phyloP scores from a whole-genome alignment of 2,329 filamentous ascomycete genomes.

The Diaporthe sp. region DNA sequence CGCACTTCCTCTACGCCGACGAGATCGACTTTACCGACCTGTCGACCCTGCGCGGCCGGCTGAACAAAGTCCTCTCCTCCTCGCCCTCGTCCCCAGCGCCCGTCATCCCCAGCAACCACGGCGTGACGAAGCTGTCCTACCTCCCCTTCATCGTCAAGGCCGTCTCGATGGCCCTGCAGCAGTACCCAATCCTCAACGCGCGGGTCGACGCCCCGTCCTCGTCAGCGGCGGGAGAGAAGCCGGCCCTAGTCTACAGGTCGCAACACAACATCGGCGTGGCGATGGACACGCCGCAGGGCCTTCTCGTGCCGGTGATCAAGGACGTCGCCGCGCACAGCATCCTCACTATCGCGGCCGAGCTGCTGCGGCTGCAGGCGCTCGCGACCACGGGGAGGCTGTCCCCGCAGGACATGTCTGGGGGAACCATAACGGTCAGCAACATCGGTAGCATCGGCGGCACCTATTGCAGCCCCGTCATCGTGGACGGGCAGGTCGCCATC shows the following conservation, averaged over 20 bases:
- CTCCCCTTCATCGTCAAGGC: constrained; percentile 97
- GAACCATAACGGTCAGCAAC: constrained; percentile 96
- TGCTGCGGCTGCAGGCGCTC: constrained; percentile 79
- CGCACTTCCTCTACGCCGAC: constrained; percentile 96
- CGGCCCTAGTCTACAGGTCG: constrained; percentile 81
- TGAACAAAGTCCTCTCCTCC: constrained; percentile 75
- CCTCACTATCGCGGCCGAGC: constrained; percentile 81
- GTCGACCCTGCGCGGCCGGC: constrained; percentile 77
- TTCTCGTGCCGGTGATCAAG: constrained; percentile 92
- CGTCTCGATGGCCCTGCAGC: constrained; percentile 84
- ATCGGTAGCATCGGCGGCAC: constrained; percentile 96
- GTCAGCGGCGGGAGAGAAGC: constrained; percentile 70
- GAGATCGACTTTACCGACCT: constrained; percentile 87
- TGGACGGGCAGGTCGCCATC: constrained; percentile 92
- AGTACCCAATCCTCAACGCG: constrained; percentile 90
- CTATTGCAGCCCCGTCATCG: constrained; percentile 91
- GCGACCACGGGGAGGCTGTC: constrained; percentile 82
- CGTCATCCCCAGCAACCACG: constrained; percentile 47
- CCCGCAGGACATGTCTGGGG: constrained; percentile 82
- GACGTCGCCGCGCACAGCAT: constrained; percentile 85
- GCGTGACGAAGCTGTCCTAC: constrained; percentile 80
- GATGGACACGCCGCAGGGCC: constrained; percentile 90
- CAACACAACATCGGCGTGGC: constrained; percentile 97
- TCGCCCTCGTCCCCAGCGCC: constrained; percentile 48
- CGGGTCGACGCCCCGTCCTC: constrained; percentile 74